Base-by-base conservation (phyloP, 1,284 basidiomycete species). In the Grifola frondosa region DNA sequence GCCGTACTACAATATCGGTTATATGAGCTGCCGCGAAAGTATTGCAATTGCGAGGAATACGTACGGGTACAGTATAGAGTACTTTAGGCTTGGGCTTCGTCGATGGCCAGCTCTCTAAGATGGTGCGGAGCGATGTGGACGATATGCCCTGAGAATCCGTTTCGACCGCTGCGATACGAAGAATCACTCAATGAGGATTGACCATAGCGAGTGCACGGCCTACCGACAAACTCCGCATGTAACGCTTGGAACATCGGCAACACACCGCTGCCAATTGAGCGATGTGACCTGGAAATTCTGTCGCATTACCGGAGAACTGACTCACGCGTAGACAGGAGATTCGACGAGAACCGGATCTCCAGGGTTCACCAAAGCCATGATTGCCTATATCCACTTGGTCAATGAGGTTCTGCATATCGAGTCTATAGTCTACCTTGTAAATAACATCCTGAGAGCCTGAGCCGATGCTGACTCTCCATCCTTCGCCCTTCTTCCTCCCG, bases 371-470 rank as follows among this genome's bases (percentile, higher is more conserved):
- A 95, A 59, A 6, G 77, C 69, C 10, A 64, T 57, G 15, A 80
- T 67, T 32, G 80, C 75, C 83, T 84, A 31, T 15, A 1, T 4
- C 24, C 22, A 37, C 17, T 4, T 9, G 10, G 8, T 30, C 26
- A 23, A 19, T n/a, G n/a, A n/a, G n/a, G n/a, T 24, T 46, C 17
- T 44, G 35, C 16, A 21, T n/a, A 10, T n/a, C 9, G 5, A 32
- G 6, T 12, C 16, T 25, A n/a, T 12, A 5, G 51, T 63, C 1
- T 44, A 85, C 89, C 77, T 96, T 96, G 68, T 76, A 87, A 43
- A 97, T 78, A 46, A 95, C 62, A 70, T 97, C 93, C 67, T 96
- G 92, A 35, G 87, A 90, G 6, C 94, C 95, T 32, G 75, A 75
- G 0, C 93, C 93, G 12, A 96, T 68, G 34, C 81, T 85, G 4